Percentiles rank a stretch among this genome's conserved stretches.
Conservation (phyloP, 371 early-diverging fungal species). For the Actinomortierella wolfii region DNA sequence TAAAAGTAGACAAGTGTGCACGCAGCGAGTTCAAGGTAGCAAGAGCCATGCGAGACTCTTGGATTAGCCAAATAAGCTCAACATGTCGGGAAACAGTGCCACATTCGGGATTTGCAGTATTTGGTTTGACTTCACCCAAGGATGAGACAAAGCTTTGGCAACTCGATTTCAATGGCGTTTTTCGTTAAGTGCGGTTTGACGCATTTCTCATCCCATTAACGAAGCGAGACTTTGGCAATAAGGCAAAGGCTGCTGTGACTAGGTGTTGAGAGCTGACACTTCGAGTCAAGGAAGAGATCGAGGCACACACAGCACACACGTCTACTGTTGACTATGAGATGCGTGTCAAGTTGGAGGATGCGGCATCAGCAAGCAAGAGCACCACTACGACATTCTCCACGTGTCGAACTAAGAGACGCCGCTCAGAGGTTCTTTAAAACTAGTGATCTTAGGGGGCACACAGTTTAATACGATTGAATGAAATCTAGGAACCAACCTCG, state of each 20-base stretch:
- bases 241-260: constrained; percentile 14
- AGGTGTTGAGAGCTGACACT: constrained; percentile 21
- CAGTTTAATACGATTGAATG: too few species aligned
- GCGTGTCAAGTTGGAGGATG: too few species aligned
- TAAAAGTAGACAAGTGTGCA: too few species aligned
- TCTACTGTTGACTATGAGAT: too few species aligned
- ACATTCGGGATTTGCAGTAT: constrained; percentile 10
- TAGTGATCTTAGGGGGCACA: too few species aligned
- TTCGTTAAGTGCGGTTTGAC: constrained; percentile 17
- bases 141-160: constrained; percentile 23
- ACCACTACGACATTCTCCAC: too few species aligned
- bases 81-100: constrained; percentile 17
- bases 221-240: constrained; percentile 20
- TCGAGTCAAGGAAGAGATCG: constrained; percentile 9
- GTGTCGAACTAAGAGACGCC: too few species aligned
- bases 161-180: constrained; percentile 15
- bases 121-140: constrained; percentile 14
- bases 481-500: too few species aligned
- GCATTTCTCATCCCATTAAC: constrained; percentile 15
- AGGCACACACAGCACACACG: too few species aligned
- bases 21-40: constrained; percentile 11
- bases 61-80: constrained; percentile 17
- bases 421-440: too few species aligned
- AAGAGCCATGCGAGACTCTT: constrained; percentile 16
- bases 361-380: too few species aligned